Evolutionary conservation across 768 basidiomycete genomes (phyloP).

Genomic region (Austroboletus eburneus): DNA sequence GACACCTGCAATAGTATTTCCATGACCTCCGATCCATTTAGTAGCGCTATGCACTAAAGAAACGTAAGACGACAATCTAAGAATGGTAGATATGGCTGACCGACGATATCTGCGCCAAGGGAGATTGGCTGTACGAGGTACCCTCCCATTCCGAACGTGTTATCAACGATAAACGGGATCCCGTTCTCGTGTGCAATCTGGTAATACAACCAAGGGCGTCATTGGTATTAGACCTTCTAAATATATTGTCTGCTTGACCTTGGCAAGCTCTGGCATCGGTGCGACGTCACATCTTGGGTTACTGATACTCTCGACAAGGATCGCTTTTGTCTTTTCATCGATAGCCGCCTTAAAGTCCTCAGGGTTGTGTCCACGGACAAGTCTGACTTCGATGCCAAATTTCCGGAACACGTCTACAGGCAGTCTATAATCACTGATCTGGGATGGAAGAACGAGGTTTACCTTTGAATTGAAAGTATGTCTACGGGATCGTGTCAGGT

Average conservation of each 20-base stretch:
- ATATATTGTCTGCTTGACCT: slow-evolving; percentile 29
- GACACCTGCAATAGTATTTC: slow-evolving; percentile 65
- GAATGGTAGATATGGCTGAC: slow-evolving; percentile 23
- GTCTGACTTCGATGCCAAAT: slow-evolving; percentile 52
- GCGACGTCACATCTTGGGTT: slow-evolving; percentile 58
- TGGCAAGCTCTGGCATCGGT: slow-evolving; percentile 53
- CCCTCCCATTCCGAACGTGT: slow-evolving; percentile 61
- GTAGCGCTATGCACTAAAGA: slow-evolving; percentile 50
- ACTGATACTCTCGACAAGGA: slow-evolving; percentile 58
- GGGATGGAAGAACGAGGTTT: not conserved
- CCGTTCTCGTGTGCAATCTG: slow-evolving; percentile 57
- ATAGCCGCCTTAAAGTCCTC: slow-evolving; percentile 49
- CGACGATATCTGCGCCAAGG: slow-evolving; percentile 54
- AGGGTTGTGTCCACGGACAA: slow-evolving; percentile 45
- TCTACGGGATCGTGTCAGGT: slow-evolving; percentile 29
- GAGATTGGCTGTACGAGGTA: slow-evolving; percentile 53
- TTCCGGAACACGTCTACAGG: slow-evolving; percentile 48
- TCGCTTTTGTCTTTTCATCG: slow-evolving; percentile 55
- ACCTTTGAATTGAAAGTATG: slow-evolving; percentile 66
- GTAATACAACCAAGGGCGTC: no score
- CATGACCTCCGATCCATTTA: slow-evolving; percentile 67
- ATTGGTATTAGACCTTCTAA: not conserved
- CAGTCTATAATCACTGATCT: not conserved
- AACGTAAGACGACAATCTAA: not conserved
- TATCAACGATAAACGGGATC: slow-evolving; percentile 63